Evolutionary conservation across 768 basidiomycete genomes (phyloP), one percentile per base, ranked within the genome.

Genomic region (Suillus bovinus): DNA sequence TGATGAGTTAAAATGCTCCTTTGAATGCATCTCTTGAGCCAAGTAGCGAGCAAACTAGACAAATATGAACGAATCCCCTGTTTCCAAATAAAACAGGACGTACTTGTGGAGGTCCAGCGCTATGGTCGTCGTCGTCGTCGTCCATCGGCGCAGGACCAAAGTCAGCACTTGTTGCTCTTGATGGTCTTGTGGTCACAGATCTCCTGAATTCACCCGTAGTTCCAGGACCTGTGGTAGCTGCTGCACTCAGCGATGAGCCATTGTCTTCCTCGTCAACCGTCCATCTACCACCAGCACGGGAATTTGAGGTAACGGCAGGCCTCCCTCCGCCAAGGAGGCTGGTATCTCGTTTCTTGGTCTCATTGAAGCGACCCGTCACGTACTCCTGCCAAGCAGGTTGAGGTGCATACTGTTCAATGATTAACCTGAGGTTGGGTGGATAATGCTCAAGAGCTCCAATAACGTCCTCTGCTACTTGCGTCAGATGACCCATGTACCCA

Each of bases 401-500:
- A 4, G 92, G 91, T 34, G 90, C 89, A 63, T 85, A 87, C 54
- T 81, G 79, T 50, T 84, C 80, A 63, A 97, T 84, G 61, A 81
- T 77, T 1, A 81, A 78, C 29, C 86, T 82, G 27, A 97, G 80
- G 34, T 95, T 93, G 17, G 84, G 80, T 0, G 96, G 94, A 76
- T 93, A 95, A 58, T 91, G 88, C 24, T 93, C 89, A 63, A 99
- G 83, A 10, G 96, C 91, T 61, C 87, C 86, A 71, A 97, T 89
- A 22, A 97, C 88, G 69, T 99, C 96, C 74, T 98, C 97, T 0
- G 95, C 89, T 68, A 99, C 94, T 66, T 98, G 86, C 14, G 91
- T 92, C 17, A 99, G 83, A 73, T 99, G 96, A 0, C 96, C 96
- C 96, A 99, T 99, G 76, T 93, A 96, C 3, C 95, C 96, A 47